Percentiles rank a stretch among this genome's conserved stretches.
Conservation (phyloP, 1,139 yeast genomes). For the Protomyces arabidopsidicola region DNA sequence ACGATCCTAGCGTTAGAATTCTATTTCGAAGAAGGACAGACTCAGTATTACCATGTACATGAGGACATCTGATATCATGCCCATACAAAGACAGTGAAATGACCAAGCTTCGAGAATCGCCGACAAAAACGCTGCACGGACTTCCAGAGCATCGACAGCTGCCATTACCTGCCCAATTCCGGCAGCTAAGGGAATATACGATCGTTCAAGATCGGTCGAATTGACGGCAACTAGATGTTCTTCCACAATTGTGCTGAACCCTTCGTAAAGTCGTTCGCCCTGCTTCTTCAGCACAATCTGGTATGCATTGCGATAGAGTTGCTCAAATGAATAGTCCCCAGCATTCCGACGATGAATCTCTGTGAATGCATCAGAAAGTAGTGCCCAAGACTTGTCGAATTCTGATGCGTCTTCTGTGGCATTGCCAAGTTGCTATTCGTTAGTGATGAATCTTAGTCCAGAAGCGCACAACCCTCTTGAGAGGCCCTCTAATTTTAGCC, state of each 20-base stretch:
- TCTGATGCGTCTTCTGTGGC: slow-evolving; percentile 43
- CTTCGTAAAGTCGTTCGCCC: slow-evolving; percentile 65
- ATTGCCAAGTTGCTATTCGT: slow-evolving; percentile 27
- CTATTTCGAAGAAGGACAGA: not conserved
- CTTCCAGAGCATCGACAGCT: slow-evolving; percentile 28
- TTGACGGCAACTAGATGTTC: slow-evolving; percentile 47
- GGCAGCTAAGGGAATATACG: not conserved
- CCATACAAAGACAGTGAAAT: slow-evolving; percentile 68
- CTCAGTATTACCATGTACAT: slow-evolving; percentile 54
- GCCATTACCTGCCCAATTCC: slow-evolving; percentile 10
- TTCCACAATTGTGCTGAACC: slow-evolving; percentile 52
- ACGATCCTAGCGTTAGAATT: slow-evolving; percentile 44
- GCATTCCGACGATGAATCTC: slow-evolving; percentile 75
- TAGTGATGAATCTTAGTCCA: not conserved
- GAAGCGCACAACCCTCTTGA: slow-evolving; percentile 39
- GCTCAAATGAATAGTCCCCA: slow-evolving; percentile 74
- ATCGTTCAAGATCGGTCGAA: slow-evolving; percentile 19
- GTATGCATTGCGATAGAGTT: slow-evolving; percentile 76
- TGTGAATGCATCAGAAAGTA: slow-evolving; percentile 65
- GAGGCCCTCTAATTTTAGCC: slow-evolving; percentile 71
- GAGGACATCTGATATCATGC: slow-evolving; percentile 76
- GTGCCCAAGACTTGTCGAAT: slow-evolving; percentile 64
- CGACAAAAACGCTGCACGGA: slow-evolving; percentile 1
- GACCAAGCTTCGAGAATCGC: slow-evolving; percentile 49
- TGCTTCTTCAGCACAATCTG: slow-evolving; percentile 68